Evolutionary conservation across 495 filamentous ascomycete species (phyloP).

Genomic region (Neurospora intermedia): DNA sequence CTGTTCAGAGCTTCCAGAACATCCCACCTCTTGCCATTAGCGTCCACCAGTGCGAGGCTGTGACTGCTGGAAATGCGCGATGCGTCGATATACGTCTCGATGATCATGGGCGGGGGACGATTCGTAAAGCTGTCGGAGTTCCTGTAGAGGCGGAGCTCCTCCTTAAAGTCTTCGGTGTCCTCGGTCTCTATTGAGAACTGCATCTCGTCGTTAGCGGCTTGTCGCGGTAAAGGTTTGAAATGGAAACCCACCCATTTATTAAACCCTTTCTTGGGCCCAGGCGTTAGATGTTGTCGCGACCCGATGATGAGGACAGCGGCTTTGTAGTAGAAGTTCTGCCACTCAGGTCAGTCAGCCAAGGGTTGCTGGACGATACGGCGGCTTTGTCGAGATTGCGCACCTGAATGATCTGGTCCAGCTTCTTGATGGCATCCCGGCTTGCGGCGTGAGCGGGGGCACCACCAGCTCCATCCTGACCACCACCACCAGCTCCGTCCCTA

Average conservation of each 20-base stretch:
- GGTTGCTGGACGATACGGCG: background rate
- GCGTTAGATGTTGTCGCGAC: conserved; percentile 60
- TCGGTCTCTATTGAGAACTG: conserved; percentile 93
- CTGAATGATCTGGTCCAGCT: conserved; percentile 84
- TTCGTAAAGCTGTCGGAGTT: conserved; percentile 62
- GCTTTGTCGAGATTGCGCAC: conserved; percentile 36
- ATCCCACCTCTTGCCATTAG: conserved; percentile 85
- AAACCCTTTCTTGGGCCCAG: conserved; percentile 48
- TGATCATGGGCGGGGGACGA: conserved; percentile 73
- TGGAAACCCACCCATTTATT: conserved; percentile 82
- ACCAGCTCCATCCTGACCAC: conserved; percentile 28
- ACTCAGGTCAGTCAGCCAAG: conserved; percentile 8
- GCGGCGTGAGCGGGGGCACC: conserved; percentile 33
- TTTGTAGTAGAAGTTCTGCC: conserved; percentile 84
- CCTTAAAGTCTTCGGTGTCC: conserved; percentile 74
- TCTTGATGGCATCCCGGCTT: conserved; percentile 53
- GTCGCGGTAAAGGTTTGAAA: conserved; percentile 1
- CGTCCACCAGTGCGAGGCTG: conserved; percentile 76
- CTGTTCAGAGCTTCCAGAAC: conserved; percentile 69
- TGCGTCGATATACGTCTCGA: conserved; percentile 84
- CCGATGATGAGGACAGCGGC: conserved; percentile 77
- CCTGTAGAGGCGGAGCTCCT: conserved; percentile 72
- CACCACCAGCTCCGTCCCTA: conserved; percentile 25
- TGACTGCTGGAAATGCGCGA: conserved; percentile 73
- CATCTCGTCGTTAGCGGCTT: background rate